These are phyloP conservation scores for Sporodiniella umbellata DNA, from an alignment of 371 early-diverging fungal genomes.

Conservation along the genomic window DNA sequence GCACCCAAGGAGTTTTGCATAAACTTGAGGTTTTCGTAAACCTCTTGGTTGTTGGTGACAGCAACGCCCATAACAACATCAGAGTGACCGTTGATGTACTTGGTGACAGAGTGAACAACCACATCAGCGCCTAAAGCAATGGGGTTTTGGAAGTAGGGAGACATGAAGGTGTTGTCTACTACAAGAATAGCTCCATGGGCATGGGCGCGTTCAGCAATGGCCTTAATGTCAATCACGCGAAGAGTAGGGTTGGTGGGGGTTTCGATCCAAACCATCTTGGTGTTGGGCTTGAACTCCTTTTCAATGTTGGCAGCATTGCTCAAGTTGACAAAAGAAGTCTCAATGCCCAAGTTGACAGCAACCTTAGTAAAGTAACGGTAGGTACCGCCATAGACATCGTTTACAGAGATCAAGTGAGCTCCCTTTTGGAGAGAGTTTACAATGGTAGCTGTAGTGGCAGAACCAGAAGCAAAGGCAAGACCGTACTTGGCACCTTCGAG, in stretches of 20 bases:
- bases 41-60: constrained; percentile 70
- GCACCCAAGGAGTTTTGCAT: constrained; percentile 95
- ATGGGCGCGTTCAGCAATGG: constrained; percentile 82
- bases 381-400: constrained; percentile 98
- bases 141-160: constrained; percentile 95
- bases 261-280: constrained; percentile 92
- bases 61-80: constrained; percentile 98
- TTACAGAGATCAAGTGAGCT: constrained; percentile 86
- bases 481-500: constrained; percentile 88
- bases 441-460: constrained; percentile 89
- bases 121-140: constrained; percentile 92
- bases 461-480: constrained; percentile 95
- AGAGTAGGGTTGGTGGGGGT: constrained; percentile 97
- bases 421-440: constrained; percentile 71
- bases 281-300: constrained; percentile 68
- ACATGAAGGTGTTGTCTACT: constrained; percentile 99
- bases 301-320: constrained; percentile 69
- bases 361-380: constrained; percentile 97
- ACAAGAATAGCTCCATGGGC: constrained; percentile 75
- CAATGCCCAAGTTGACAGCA: constrained; percentile 65
- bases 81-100: constrained; percentile 97
- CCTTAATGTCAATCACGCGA: constrained; percentile 88
- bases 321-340: constrained; percentile 89
- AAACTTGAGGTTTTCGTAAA: constrained; percentile 79
- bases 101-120: constrained; percentile 97